Base-by-base conservation (phyloP, 306 rosid species). In the Astragalus glycyphyllos region DNA sequence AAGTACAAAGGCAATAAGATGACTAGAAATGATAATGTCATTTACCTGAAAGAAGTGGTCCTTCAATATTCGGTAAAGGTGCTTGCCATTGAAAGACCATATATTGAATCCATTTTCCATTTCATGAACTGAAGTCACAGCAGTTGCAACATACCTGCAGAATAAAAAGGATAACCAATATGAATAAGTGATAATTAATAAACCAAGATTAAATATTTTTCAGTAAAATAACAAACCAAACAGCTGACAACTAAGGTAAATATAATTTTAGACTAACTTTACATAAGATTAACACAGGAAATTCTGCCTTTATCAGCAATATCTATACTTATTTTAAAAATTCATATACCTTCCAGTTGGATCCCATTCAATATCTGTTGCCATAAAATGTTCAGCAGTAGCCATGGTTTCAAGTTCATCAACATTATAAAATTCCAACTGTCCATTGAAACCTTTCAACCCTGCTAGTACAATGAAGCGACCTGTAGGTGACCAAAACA, bases 41-140 rank as follows among this genome's bases (percentile, higher is more conserved):
- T 20, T 16, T 56, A 17, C 7, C 97, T 92, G 97, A 42, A 83
- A 86, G 84, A 90, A 92, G 74, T 88, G 96, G 78, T 90, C 98
- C 87, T 85, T 92, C 75, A 85, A 58, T 35, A 79, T 80, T 67
- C 97, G 84, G 75, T 92, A 90, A 10, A 92, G 91, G 45, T 88
- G 90, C 80, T 90, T 90, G 61, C 97, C 97, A 56, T 90, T 84
- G 69, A 92, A 92, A 63, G 97, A 88, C 98, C 98, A 92, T 47
- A 92, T 82, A 76, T 85, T 88, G 82, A 88, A 90, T 37, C 98
- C 98, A 72, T 92, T 90, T 83, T 92, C 98, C 98, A 92, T 92
- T 85, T 92, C 98, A 68, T 88, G 98, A 66, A 90, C 98, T 4
- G 96, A 88, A 46, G 98, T 92, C 59, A 90, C 97, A 35, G 97